Evolutionary conservation across 371 early-diverging fungal species (phyloP).

Genomic region (Rhizomucor miehei): DNA sequence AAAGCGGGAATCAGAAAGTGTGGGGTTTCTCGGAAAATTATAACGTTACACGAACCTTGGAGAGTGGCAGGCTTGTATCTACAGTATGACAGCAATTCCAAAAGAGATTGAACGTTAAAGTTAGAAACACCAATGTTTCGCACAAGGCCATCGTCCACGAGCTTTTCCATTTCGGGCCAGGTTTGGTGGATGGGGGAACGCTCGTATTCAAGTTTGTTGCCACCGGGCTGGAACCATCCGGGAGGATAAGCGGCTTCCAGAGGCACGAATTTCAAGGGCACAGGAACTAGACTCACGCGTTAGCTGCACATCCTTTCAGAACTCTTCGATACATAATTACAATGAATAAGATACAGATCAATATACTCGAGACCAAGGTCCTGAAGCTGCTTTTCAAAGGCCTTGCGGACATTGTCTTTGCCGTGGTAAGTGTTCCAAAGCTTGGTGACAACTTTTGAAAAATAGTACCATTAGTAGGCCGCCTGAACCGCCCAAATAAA

Average conservation of each 20-base stretch:
- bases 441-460: constrained; percentile 67
- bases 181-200: constrained; percentile 41
- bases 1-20: constrained; percentile 19
- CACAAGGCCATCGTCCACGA: constrained; percentile 30
- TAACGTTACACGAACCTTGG: constrained; percentile 15
- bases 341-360: constrained; percentile 65
- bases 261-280: constrained; percentile 34
- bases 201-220: constrained; percentile 21
- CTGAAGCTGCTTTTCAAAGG: constrained; percentile 46
- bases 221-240: constrained; percentile 33
- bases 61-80: constrained; percentile 40
- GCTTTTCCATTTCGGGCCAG: constrained; percentile 43
- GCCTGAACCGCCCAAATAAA: neutral
- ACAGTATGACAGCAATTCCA: constrained; percentile 40
- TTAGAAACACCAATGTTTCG: constrained; percentile 64
- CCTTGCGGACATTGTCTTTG: constrained; percentile 40
- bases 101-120: constrained; percentile 43
- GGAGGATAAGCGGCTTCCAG: constrained; percentile 29
- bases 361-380: constrained; percentile 64
- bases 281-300: constrained; percentile 23
- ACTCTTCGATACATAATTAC: constrained; percentile 14
- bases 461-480: neutral
- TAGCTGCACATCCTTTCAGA: neutral
- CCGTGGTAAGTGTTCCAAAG: constrained; percentile 61
- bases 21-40: neutral